Percentiles rank a stretch among this genome's conserved stretches.
phyloP scores from a whole-genome alignment of 768 basidiomycete species.

The Naganishia friedmannii region DNA sequence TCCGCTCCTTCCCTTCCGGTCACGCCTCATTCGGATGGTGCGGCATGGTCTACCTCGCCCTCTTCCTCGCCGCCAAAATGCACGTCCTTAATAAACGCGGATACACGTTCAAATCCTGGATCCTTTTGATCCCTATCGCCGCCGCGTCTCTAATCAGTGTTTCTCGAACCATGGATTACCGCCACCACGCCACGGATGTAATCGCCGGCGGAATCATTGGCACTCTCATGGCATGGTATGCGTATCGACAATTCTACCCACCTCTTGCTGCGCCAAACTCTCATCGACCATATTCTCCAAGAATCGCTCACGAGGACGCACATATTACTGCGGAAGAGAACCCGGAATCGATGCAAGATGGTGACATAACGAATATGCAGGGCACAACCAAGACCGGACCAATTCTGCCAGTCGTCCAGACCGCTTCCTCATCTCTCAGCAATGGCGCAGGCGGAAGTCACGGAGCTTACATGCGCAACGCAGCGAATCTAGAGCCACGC shows the following conservation, averaged over 20 bases:
- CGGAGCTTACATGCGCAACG: constrained; percentile 16
- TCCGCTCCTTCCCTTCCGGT: constrained; percentile 47
- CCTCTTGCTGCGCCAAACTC: constrained; percentile 27
- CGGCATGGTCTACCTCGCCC: constrained; percentile 48
- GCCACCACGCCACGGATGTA: constrained; percentile 41
- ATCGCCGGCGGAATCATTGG: constrained; percentile 49
- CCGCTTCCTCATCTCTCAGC: background rate
- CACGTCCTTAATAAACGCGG: constrained; percentile 28
- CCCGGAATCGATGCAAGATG: background rate
- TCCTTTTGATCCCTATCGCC: constrained; percentile 44
- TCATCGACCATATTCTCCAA: constrained; percentile 30
- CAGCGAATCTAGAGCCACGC: background rate
- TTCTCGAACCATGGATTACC: constrained; percentile 49
- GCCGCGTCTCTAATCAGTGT: constrained; percentile 41
- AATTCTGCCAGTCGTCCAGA: background rate
- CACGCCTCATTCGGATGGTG: constrained; percentile 47
- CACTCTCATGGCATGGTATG: constrained; percentile 41
- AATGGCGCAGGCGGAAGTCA: constrained; percentile 1
- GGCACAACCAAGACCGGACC: background rate
- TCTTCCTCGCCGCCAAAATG: constrained; percentile 36
- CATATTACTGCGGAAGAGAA: constrained; percentile 12
- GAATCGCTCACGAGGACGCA: constrained; percentile 30
- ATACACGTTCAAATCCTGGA: constrained; percentile 49
- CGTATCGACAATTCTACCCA: constrained; percentile 49
- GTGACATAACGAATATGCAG: background rate